Evolutionary conservation across 768 basidiomycete genomes (phyloP).

Genomic region (Tremella yokohamensis): DNA sequence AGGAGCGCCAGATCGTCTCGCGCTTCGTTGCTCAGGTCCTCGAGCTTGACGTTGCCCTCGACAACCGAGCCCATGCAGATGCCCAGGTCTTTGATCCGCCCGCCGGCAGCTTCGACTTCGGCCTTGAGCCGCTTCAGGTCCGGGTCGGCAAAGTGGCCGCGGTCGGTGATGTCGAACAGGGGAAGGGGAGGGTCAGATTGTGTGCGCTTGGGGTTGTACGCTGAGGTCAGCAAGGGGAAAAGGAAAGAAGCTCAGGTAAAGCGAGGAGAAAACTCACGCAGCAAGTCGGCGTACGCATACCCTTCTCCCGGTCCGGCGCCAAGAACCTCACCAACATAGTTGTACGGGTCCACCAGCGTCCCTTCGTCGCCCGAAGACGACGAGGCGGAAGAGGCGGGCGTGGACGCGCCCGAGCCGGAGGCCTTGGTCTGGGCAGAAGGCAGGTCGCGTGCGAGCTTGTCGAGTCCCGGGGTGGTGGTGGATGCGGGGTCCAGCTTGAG

Average conservation of each 20-base stretch:
- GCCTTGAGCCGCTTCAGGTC: conserved; percentile 35
- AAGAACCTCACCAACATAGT: conserved; percentile 45
- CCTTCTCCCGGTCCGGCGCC: conserved; percentile 35
- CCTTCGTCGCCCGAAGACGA: not conserved
- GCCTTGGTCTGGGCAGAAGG: no score
- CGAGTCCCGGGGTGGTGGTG: no score
- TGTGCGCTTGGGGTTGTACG: conserved; percentile 36
- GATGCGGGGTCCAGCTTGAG: no score
- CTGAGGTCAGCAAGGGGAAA: conserved; percentile 19
- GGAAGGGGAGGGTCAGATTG: conserved; percentile 36
- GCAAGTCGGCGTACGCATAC: conserved; percentile 39
- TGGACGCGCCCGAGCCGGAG: no score
- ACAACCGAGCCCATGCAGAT: conserved; percentile 44
- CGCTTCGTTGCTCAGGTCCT: conserved; percentile 42
- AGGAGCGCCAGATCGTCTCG: conserved; percentile 48
- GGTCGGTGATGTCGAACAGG: conserved; percentile 36
- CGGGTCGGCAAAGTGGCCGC: conserved; percentile 43
- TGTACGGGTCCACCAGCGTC: conserved; percentile 42
- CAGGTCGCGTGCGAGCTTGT: no score
- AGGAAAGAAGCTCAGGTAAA: not conserved
- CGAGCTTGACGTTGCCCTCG: conserved; percentile 41
- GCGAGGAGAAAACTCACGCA: conserved; percentile 25
- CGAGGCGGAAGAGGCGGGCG: no score
- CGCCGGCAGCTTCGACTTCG: conserved; percentile 42
- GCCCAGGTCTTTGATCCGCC: conserved; percentile 38